Evolutionary conservation across 1,284 basidiomycete genomes (phyloP), one percentile per base, ranked within the genome.

Genomic region (Ceratobasidium sp.): DNA sequence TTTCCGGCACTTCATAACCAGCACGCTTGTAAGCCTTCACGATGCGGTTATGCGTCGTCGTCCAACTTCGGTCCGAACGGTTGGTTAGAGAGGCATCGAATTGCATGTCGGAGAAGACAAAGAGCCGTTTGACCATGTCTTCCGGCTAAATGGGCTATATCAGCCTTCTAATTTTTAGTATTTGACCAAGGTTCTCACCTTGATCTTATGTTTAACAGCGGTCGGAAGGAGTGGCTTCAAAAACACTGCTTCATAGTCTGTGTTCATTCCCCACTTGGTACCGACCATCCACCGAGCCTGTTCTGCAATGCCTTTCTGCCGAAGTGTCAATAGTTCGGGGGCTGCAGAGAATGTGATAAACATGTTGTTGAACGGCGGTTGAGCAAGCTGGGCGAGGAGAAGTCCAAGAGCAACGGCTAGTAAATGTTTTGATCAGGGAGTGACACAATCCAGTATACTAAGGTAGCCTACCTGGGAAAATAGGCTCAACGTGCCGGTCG

Each of bases 81-180:
- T 68, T 1, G 12, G 46, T 40, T 42, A 70, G 69, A 67, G 85
- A 83, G 1, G 78, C 76, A 82, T 93, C 90, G 79, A 94, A 93
- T 84, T 93, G 91, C 92, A 93, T 93, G 82, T 94, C 91, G 6
- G 88, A 89, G 83, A 94, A 94, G 61, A 93, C 87, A 81, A 93
- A 93, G 0, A 94, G 83, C 12, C 90, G 87, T 84, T 92, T 91
- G 54, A 28, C 7, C 92, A 93, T 93, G 67, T 93, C 88, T 69
- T 91, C 90, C 77, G 54, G 54, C 54, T 57, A 28, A 20, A 7
- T 20, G n/a, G 26, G n/a, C 7, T 6, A 28, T 6, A 20, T 57
- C 7, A 57, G 54, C 54, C n/a, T n/a, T 12, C 23, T 20, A 20
- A 20, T 20, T 57, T 20, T 20, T 57, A n/a, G 7, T 28, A 28